Percentiles rank a stretch among this genome's conserved stretches.
These are phyloP conservation scores for Penicillium canescens DNA, from an alignment of 495 filamentous ascomycete species.

Conservation along the genomic window DNA sequence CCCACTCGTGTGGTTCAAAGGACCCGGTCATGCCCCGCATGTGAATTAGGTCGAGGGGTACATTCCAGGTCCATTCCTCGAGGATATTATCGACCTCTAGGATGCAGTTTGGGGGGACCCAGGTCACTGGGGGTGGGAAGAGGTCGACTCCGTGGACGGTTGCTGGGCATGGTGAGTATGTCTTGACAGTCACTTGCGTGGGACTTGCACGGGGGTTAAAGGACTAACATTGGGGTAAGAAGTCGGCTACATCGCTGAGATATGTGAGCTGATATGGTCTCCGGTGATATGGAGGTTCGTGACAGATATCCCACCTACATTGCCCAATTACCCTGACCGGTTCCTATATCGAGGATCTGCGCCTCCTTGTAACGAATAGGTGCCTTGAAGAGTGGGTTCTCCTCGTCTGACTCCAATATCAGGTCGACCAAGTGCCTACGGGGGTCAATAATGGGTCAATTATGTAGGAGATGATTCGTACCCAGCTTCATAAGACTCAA, in stretches of 20 bases:
- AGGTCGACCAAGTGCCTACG: conserved; percentile 1
- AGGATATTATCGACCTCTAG: conserved; percentile 33
- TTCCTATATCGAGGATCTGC: conserved; percentile 12
- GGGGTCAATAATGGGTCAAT: not conserved
- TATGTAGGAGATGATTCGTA: not conserved
- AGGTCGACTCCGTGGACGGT: conserved; percentile 25
- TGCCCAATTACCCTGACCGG: conserved; percentile 15
- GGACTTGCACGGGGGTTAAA: not conserved
- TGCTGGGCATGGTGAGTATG: not conserved
- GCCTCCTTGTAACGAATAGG: not conserved
- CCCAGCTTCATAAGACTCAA: conserved; percentile 8
- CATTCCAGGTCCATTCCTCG: conserved; percentile 26
- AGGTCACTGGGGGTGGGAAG: conserved; percentile 21
- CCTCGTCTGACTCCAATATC: not conserved
- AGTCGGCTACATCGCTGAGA: conserved; percentile 11
- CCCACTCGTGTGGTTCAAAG: conserved; percentile 27
- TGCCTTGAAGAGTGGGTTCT: conserved; percentile 1
- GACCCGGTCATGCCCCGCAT: conserved; percentile 18
- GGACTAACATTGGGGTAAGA: conserved; percentile 6
- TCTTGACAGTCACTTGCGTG: not conserved
- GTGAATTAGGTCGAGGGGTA: conserved; percentile 31
- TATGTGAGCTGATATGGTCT: not conserved
- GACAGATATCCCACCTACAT: conserved; percentile 6
- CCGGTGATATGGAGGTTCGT: not conserved
- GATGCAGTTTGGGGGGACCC: conserved; percentile 34